Evolutionary conservation across 345 rosid genomes (phyloP), one percentile per base, ranked within the genome.

Genomic region (Lepidium sativum): DNA sequence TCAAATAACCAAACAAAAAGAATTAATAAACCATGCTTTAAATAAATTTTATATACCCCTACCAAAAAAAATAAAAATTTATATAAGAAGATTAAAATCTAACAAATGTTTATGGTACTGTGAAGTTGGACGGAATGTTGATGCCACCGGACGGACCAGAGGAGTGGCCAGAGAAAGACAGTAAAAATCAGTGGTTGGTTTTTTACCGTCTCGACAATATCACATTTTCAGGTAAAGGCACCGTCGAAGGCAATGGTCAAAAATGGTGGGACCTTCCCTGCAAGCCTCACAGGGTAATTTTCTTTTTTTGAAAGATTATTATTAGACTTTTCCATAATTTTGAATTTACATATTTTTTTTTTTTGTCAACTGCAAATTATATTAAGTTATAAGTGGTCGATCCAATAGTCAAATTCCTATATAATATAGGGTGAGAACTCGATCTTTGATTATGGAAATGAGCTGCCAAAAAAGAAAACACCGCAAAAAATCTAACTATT

Each of bases 181-280:
- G 94, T 71, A 71, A 37, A 15, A 82, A 66, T 33, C 99, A 94
- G 55, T 94, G 99, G 99, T 87, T 94, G 1, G 89, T 94, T 58
- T 94, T 94, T 78, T 94, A 94, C 51, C 75, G 81, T 52, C 86
- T 94, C 2, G 68, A 86, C 10, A 65, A 74, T 25, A 57, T 94
- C 78, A 86, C 81, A 17, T 77, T 94, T 72, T 73, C 86, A 0
- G 99, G 97, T 5, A 74, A 68, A 44, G 97, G 99, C 37, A 84
- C 90, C 67, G 79, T 94, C 21, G 96, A 94, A 82, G 99, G 99
- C 42, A 94, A 94, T 53, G 99, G 97, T 50, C 89, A 82, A 75
- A 79, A 86, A 50, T 94, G 99, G 99, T 94, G 99, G 99, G 95
- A 94, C 38, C 82, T 94, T 43, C 99, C 99, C 60, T 90, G 99